Evolutionary conservation across 768 basidiomycete species (phyloP).

Genomic region (Dioszegia crocea): DNA sequence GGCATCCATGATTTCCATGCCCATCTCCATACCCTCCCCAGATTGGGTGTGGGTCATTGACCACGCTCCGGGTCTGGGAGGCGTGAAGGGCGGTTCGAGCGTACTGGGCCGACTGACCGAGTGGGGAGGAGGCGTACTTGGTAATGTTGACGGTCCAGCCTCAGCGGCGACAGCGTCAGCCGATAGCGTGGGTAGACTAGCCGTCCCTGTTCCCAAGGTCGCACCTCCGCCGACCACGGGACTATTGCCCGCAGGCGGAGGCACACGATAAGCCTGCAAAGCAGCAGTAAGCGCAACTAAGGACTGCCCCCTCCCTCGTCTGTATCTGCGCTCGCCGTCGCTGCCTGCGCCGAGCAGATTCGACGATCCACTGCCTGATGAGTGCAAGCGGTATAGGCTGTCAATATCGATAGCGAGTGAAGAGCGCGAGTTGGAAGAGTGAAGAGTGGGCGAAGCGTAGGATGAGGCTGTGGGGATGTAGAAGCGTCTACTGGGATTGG

Average conservation of each 20-base stretch:
- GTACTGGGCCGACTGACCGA: background rate
- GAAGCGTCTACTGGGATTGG: background rate
- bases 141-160: background rate
- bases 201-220: too few relatives aligned
- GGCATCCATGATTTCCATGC: constrained; percentile 27
- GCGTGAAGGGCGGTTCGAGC: background rate
- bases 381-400: too few relatives aligned
- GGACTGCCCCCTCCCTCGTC: background rate
- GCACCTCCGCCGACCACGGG: too few relatives aligned
- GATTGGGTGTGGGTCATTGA: background rate
- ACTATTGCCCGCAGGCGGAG: too few relatives aligned
- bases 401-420: background rate
- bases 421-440: background rate
- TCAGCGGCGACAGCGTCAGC: too few relatives aligned
- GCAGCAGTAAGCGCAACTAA: background rate
- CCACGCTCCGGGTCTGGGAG: background rate
- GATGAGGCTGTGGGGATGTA: constrained; percentile 4
- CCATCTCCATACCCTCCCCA: background rate
- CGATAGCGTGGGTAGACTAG: too few relatives aligned
- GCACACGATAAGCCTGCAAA: constrained; percentile 7
- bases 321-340: background rate
- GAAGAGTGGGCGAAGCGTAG: background rate
- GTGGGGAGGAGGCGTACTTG: background rate
- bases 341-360: background rate
- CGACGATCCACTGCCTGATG: background rate